Conservation (phyloP, 441 rosid species). For the Populus hybrid region DNA sequence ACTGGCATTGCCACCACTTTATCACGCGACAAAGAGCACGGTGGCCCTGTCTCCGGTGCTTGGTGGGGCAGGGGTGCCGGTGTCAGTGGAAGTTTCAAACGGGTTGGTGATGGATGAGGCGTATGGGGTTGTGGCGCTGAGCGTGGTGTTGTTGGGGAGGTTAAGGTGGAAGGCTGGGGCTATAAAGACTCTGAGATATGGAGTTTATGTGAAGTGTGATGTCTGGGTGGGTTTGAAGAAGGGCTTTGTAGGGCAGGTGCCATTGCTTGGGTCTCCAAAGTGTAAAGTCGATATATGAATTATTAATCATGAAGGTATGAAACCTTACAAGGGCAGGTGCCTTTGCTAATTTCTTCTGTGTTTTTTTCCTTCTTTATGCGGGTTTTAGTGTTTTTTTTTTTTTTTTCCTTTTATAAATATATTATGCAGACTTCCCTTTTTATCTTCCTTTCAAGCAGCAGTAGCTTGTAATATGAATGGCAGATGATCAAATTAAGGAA, state of each 20-base stretch:
- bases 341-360: background rate
- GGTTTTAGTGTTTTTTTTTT: background rate
- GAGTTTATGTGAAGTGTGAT: conserved; percentile 71
- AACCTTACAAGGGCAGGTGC: background rate
- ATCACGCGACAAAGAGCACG: conserved; percentile 44
- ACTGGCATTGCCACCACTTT: conserved; percentile 51
- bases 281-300: conserved; percentile 75
- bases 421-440: background rate
- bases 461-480: background rate
- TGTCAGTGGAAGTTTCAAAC: conserved; percentile 54
- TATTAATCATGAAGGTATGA: background rate
- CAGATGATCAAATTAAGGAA: background rate
- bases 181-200: conserved; percentile 53
- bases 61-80: conserved; percentile 52
- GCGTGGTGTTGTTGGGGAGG: conserved; percentile 62
- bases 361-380: background rate
- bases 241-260: conserved; percentile 57
- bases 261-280: conserved; percentile 64
- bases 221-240: conserved; percentile 68
- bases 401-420: too few species aligned
- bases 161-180: conserved; percentile 82
- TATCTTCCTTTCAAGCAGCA: background rate
- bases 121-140: conserved; percentile 69
- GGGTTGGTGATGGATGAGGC: conserved; percentile 67
- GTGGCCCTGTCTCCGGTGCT: conserved; percentile 68